phyloP scores from a whole-genome alignment of 768 basidiomycete species.

The Suillus plorans region DNA sequence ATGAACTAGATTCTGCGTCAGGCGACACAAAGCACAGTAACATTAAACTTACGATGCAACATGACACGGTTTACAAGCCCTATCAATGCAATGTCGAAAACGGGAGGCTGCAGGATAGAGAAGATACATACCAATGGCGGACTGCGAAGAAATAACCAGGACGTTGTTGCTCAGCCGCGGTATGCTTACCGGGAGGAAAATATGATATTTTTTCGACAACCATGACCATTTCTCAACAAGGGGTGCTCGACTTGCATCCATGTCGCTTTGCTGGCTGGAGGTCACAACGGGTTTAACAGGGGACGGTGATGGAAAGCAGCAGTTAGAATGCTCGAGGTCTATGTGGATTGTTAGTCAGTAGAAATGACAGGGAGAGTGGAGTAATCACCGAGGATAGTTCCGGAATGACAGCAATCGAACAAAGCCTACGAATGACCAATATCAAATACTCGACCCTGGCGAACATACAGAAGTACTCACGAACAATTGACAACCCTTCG shows the following conservation, averaged over 20 bases:
- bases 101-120: neutral
- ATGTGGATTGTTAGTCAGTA: neutral
- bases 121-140: neutral
- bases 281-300: neutral
- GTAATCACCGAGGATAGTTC: slow-evolving; percentile 22
- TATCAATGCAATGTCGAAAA: neutral
- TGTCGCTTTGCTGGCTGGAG: neutral
- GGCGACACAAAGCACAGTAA: neutral
- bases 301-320: slow-evolving; percentile 10
- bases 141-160: too few relatives aligned
- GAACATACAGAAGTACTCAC: neutral
- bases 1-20: neutral
- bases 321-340: slow-evolving; percentile 20
- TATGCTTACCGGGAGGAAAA: neutral
- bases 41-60: neutral
- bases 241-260: neutral
- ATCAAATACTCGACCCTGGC: neutral
- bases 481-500: slow-evolving; percentile 10
- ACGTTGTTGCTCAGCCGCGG: neutral
- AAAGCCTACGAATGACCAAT: slow-evolving; percentile 16
- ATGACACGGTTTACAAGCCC: neutral
- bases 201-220: neutral
- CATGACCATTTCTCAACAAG: neutral
- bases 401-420: slow-evolving; percentile 32
- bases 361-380: neutral